phyloP scores from a whole-genome alignment of 1,284 basidiomycete genomes.

The Ustilago esculenta region DNA sequence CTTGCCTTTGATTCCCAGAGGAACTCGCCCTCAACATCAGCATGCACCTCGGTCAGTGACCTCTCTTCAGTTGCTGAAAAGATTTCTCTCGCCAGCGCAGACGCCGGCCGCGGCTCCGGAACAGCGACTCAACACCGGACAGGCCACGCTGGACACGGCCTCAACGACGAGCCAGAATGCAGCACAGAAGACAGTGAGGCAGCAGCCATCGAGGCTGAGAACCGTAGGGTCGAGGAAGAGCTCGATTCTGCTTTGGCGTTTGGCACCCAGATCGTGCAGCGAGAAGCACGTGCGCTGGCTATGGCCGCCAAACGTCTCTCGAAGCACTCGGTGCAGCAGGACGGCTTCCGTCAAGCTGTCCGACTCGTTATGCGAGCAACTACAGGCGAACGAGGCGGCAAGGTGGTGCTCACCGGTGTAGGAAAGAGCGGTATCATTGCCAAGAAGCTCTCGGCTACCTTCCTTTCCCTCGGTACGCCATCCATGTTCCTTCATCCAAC shows the following conservation, averaged over 20 bases:
- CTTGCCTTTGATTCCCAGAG: constrained; percentile 21
- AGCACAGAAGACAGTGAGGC: constrained; percentile 29
- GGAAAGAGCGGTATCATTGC: constrained; percentile 67
- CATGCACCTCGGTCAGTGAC: constrained; percentile 47
- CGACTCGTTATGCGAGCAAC: constrained; percentile 46
- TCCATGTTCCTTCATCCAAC: constrained; percentile 68
- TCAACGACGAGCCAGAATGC: constrained; percentile 14
- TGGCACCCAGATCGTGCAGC: constrained; percentile 38
- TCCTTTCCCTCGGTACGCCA: constrained; percentile 65
- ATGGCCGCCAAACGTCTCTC: constrained; percentile 45
- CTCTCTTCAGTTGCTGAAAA: constrained; percentile 29
- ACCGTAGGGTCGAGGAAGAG: constrained; percentile 33
- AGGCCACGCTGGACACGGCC: neutral
- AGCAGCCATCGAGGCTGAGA: constrained; percentile 33
- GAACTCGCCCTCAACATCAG: constrained; percentile 36
- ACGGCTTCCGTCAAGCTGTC: constrained; percentile 50
- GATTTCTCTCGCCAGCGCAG: constrained; percentile 14
- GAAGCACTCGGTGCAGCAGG: constrained; percentile 28
- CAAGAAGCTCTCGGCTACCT: constrained; percentile 59
- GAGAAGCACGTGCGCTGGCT: constrained; percentile 44
- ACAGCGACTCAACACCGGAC: neutral
- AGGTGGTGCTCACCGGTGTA: constrained; percentile 67
- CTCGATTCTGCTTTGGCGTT: constrained; percentile 41
- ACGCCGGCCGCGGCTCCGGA: neutral
- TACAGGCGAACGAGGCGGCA: constrained; percentile 59